Conservation (phyloP, 345 rosid genomes). For the Salix caprea region DNA sequence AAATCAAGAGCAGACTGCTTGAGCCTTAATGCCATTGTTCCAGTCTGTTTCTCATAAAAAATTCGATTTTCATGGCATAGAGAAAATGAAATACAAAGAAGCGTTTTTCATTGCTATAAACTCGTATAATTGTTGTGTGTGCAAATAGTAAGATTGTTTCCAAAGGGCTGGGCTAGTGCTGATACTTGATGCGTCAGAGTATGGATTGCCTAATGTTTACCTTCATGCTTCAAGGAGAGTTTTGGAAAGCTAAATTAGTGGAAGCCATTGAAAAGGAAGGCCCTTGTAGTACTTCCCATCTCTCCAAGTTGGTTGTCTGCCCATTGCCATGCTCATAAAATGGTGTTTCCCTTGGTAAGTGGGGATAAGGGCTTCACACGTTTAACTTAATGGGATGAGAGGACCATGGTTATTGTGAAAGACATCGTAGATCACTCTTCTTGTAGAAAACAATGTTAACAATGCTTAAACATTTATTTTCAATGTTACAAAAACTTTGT, state of each 20-base stretch:
- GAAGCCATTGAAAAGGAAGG: background rate
- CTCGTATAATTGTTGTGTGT: too few relatives aligned
- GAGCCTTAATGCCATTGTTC: too few relatives aligned
- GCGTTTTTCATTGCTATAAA: too few relatives aligned
- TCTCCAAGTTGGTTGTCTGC: background rate
- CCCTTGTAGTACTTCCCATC: background rate
- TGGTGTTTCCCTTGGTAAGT: background rate
- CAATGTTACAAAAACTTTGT: too few relatives aligned
- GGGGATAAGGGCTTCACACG: background rate
- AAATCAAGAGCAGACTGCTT: too few relatives aligned
- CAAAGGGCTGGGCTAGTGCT: background rate
- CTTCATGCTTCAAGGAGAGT: background rate
- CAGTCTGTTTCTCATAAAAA: too few relatives aligned
- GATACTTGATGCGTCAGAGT: background rate
- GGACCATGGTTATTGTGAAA: background rate
- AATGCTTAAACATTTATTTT: too few relatives aligned
- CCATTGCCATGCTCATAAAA: background rate
- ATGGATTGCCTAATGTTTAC: background rate
- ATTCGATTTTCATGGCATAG: too few relatives aligned
- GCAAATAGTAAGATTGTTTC: too few relatives aligned
- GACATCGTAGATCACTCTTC: background rate
- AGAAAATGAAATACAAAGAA: too few relatives aligned
- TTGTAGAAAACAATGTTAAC: too few relatives aligned
- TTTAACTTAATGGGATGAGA: background rate
- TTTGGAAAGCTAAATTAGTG: background rate